Percentiles rank a stretch among this genome's conserved stretches.
Conservation (phyloP, 768 basidiomycete genomes). For the Rhodosporidiobolus odoratus region DNA sequence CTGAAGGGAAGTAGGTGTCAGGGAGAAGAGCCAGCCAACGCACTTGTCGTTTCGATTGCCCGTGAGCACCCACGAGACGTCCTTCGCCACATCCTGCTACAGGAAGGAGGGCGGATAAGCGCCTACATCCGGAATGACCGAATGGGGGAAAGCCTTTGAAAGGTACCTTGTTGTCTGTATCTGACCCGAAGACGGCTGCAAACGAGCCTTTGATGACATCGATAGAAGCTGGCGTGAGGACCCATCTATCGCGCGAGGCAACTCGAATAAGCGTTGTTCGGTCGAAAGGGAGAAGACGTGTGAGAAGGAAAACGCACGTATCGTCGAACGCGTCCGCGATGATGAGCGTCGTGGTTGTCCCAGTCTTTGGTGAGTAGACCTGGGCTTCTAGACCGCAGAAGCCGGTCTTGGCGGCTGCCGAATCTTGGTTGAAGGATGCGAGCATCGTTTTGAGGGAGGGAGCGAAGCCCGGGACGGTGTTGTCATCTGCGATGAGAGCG, state of each 20-base stretch:
- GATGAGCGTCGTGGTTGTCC: slow-evolving; percentile 1
- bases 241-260: slow-evolving; percentile 10
- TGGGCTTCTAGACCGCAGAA: slow-evolving; percentile 39
- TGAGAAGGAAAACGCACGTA: too few species aligned
- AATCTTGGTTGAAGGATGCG: slow-evolving; percentile 27
- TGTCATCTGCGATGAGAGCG: slow-evolving; percentile 10
- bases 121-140: too few species aligned
- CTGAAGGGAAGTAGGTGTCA: not conserved
- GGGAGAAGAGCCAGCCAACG: not conserved
- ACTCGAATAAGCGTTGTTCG: too few species aligned
- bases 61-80: slow-evolving; percentile 34
- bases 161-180: slow-evolving; percentile 14
- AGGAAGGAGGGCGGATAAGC: too few species aligned
- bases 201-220: slow-evolving; percentile 13
- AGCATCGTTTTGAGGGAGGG: slow-evolving; percentile 39
- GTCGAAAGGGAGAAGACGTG: too few species aligned
- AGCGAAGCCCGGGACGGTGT: slow-evolving; percentile 38
- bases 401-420: slow-evolving; percentile 12
- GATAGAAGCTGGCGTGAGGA: slow-evolving; percentile 16
- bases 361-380: slow-evolving; percentile 29
- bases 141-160: too few species aligned
- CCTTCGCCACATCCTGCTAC: slow-evolving; percentile 29
- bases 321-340: slow-evolving; percentile 40
- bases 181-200: not conserved
- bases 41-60: slow-evolving; percentile 27